A percentile compares a stretch with the other conserved stretches of the same genome.
phyloP scores from a whole-genome alignment of 169 alveolate species.

The Cystoisospora suis region DNA sequence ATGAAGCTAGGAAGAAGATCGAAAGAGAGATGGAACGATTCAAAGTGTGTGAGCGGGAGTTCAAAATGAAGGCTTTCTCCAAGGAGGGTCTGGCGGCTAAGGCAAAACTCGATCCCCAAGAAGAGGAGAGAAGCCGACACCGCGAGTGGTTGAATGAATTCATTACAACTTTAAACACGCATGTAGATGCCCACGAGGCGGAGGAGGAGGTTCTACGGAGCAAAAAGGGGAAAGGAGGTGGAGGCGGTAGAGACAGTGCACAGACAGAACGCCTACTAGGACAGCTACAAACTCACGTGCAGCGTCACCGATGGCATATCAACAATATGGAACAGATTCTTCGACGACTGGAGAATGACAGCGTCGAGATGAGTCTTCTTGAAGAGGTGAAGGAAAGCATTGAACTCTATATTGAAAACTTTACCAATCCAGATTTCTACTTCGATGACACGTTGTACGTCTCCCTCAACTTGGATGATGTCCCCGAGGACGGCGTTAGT shows the following conservation, averaged over 20 bases:
- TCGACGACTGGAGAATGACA: constrained; percentile 47
- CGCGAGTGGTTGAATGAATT: constrained; percentile 40
- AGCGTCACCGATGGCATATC: constrained; percentile 31
- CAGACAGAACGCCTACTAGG: not conserved
- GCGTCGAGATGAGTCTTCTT: constrained; percentile 7
- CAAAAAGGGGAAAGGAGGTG: constrained; percentile 10
- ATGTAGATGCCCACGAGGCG: constrained; percentile 35
- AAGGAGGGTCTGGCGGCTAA: constrained; percentile 62
- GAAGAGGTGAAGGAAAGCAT: constrained; percentile 14
- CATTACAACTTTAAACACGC: not conserved
- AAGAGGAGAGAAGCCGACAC: constrained; percentile 41
- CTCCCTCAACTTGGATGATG: constrained; percentile 25
- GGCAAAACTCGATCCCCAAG: constrained; percentile 39
- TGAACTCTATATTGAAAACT: not conserved
- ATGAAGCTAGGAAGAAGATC: constrained; percentile 47
- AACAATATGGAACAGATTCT: constrained; percentile 39
- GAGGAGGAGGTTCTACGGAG: constrained; percentile 29
- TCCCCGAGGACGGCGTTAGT: not conserved
- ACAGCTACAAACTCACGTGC: constrained; percentile 17
- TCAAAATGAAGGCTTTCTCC: constrained; percentile 58
- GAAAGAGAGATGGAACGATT: constrained; percentile 60
- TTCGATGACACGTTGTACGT: constrained; percentile 28
- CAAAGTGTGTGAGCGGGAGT: constrained; percentile 52
- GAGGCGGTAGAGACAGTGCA: not conserved
- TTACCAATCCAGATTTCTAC: constrained; percentile 3